Conservation (phyloP, 192 early-diverging fungal genomes). For the Coemansia sp. region DNA sequence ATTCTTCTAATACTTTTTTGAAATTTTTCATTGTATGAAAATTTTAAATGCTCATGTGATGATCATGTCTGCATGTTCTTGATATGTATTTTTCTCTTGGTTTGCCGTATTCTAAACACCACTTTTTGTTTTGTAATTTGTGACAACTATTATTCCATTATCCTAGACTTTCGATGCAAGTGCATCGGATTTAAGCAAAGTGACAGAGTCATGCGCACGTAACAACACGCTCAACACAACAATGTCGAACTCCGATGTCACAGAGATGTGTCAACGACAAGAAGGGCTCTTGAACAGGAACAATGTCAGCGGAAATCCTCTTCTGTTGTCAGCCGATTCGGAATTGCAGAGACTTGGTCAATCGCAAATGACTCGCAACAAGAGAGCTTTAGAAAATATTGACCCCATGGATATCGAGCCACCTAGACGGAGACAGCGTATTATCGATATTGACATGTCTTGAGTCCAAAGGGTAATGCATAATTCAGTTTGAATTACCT, state of each 20-base stretch:
- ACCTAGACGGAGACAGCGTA: slow-evolving; percentile 44
- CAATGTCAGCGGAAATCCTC: neutral
- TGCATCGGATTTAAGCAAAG: neutral
- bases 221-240: neutral
- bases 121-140: too few relatives aligned
- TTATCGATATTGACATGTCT: slow-evolving; percentile 33
- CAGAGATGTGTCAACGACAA: neutral
- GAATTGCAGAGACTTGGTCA: neutral
- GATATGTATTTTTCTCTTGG: too few relatives aligned
- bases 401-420: slow-evolving; percentile 49
- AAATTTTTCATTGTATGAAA: too few relatives aligned
- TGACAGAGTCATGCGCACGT: neutral
- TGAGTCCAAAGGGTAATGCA: neutral
- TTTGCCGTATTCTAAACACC: too few relatives aligned
- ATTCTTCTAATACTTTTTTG: too few relatives aligned
- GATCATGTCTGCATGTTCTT: too few relatives aligned
- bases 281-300: neutral
- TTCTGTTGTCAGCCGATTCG: too few relatives aligned
- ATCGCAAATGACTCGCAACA: slow-evolving; percentile 11
- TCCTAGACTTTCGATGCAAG: neutral
- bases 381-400: slow-evolving; percentile 23
- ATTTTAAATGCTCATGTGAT: too few relatives aligned
- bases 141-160: too few relatives aligned
- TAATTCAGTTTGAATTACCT: neutral
- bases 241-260: neutral